Evolutionary conservation across 192 early-diverging fungal genomes (phyloP), one percentile per base, ranked within the genome.

Genomic region (Glomus cerebriforme): DNA sequence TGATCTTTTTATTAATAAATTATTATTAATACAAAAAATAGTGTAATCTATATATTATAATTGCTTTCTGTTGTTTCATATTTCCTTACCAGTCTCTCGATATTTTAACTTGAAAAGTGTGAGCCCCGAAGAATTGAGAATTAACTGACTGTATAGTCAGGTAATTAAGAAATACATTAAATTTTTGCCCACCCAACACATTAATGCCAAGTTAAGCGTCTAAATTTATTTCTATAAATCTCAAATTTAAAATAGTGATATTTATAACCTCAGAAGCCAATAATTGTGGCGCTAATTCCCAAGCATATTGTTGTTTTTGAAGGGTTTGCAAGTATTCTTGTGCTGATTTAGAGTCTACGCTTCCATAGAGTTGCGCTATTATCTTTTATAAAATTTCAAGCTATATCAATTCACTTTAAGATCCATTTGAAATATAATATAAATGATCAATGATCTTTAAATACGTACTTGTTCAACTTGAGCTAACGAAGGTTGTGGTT

Each of bases 81-180:
- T 63, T 63, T 74, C 15, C 32, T 69, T 81, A 90, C 89, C 89
- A 90, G 45, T 90, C 89, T 69, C 89, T 80, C 43, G 86, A 70
- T 3, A 90, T 86, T 68, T 90, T 90, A 24, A 88, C 85, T 69
- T 87, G 87, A 69, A 88, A 87, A 0, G 87, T 90, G 47, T 90
- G 89, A 0, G 89, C 89, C 5, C 89, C 89, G 81, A 90, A 87
- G 65, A 90, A 90, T n/a, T 86, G 83, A 69, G 82, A 83, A 71
- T 87, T 87, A 35, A 81, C 76, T 26, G 81, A 77, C 84, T 87
- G 27, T 35, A 7, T 27, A 68, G 22, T 43, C 24, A 39, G 24
- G 32, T 34, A 45, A 70, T 10, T 24, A 70, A 10, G 7, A 45
- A 7, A 32, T 59, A 37, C 9, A 31, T 5, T 29, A 45, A 43